Base-by-base conservation (phyloP, 768 basidiomycete genomes). In the Psilocybe cubensis region DNA sequence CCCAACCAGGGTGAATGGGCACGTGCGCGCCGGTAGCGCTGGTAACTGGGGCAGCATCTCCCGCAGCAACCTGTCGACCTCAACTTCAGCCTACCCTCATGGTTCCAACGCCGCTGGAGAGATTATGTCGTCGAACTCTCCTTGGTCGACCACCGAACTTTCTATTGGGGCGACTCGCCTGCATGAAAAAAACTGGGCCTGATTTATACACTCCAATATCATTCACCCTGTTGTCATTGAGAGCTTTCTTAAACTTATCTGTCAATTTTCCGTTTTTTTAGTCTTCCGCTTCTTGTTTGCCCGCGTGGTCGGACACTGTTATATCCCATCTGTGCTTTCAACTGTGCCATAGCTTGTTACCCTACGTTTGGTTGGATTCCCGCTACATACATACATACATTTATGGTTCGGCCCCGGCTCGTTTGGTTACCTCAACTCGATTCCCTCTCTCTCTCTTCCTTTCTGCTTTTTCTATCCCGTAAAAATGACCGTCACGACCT, bases 21-120 rank as follows among this genome's bases (percentile, higher is more conserved):
- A 92, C 66, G 83, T 84, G 57, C 86, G 91, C 59, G 84, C 89
- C 42, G 91, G 91, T 44, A 92, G 90, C 69, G 88, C 87, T 24
- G 89, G 89, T 28, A 92, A 91, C 68, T 92, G 91, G 91, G 87
- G 78, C 41, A 83, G 74, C 64, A 77, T 89, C 63, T 68, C 83
- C 24, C 82, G 86, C 47, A 81, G 76, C 68, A 81, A 72, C 74
- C 51, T 74, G 76, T 57, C 76, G 78, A 33, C 66, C 12, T 59
- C 66, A 45, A 62, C 64, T 8, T 67, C 66, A 24, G 73, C 83
- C 35, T 84, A 83, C 63, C 77, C 84, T 11, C 82, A 83, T 56
- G 77, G 81, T 35, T 75, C 85, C 7, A 86, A 83, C 65, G 81
- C 83, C 3, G 83, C 79, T 25, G 78, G 82, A 60, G 86, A 87